phyloP scores from a whole-genome alignment of 805 yeast genomes.

The Phaffomyces antillensis region DNA sequence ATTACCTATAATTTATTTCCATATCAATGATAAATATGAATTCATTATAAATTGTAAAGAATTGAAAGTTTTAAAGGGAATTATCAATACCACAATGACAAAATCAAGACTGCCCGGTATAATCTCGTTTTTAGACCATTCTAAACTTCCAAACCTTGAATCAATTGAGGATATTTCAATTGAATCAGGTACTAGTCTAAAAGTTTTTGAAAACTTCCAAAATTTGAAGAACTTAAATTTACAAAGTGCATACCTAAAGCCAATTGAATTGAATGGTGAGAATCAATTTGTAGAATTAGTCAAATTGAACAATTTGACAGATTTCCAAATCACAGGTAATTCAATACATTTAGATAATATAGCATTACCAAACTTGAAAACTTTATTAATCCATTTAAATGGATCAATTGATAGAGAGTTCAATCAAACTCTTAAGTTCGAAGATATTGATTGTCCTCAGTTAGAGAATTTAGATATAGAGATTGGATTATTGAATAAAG shows the following conservation, averaged over 20 bases:
- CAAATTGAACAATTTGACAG: conserved; percentile 4
- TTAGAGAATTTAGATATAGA: not conserved
- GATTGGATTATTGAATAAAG: conserved; percentile 4
- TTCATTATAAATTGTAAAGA: conserved; percentile 14
- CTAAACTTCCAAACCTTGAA: conserved; percentile 15
- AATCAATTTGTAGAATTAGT: not conserved
- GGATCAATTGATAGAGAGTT: conserved; percentile 15
- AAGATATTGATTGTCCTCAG: conserved; percentile 5
- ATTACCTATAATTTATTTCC: conserved; percentile 16
- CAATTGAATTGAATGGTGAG: not conserved
- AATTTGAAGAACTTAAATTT: conserved; percentile 10
- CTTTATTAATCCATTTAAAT: conserved; percentile 11
- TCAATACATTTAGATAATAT: conserved; percentile 10
- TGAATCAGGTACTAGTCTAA: conserved; percentile 15
- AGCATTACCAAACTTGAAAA: conserved; percentile 9
- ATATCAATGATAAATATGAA: conserved; percentile 8
- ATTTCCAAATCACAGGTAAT: conserved; percentile 16
- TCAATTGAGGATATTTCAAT: conserved; percentile 15
- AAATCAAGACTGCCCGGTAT: conserved; percentile 16
- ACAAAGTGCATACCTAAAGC: conserved; percentile 17
- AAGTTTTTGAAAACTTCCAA: conserved; percentile 15
- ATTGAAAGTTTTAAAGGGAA: conserved; percentile 10
- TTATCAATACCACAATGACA: conserved; percentile 16
- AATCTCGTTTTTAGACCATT: conserved; percentile 13
- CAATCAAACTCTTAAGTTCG: conserved; percentile 9